phyloP scores from a whole-genome alignment of 805 yeast species.

The Kodamaea jinghongensis region DNA sequence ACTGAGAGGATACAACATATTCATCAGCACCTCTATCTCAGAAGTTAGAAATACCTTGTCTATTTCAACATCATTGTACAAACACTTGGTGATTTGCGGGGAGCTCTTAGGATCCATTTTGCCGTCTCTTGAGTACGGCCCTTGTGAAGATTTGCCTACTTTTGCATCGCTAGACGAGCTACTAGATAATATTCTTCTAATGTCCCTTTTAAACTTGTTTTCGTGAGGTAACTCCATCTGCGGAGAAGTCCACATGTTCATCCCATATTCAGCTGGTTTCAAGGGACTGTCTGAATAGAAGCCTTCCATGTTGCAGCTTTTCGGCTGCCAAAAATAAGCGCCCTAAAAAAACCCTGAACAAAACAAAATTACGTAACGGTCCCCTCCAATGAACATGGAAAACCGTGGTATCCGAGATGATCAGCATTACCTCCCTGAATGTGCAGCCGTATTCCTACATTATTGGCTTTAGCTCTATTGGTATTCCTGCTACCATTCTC shows the following conservation, averaged over 20 bases:
- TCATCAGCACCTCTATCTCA: conserved; percentile 10
- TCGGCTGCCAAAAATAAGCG: too few relatives aligned
- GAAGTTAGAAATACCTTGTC: conserved; percentile 22
- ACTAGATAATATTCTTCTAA: neutral
- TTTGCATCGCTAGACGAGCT: conserved; percentile 1
- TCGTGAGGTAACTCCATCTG: conserved; percentile 2
- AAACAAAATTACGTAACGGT: too few relatives aligned
- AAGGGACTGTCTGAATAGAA: conserved; percentile 7
- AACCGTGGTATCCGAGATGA: too few relatives aligned
- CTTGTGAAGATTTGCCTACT: neutral
- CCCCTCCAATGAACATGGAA: too few relatives aligned
- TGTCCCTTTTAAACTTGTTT: neutral
- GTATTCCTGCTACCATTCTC: too few relatives aligned
- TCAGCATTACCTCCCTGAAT: too few relatives aligned
- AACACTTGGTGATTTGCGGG: conserved; percentile 4
- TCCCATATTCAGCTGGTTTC: neutral
- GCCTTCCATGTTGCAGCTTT: conserved; percentile 1
- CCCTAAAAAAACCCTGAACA: too few relatives aligned
- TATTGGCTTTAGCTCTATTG: too few relatives aligned
- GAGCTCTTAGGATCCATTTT: neutral
- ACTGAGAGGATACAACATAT: too few relatives aligned
- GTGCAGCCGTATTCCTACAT: too few relatives aligned
- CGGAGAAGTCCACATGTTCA: conserved; percentile 8
- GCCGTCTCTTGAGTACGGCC: neutral
- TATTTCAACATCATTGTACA: conserved; percentile 17